Evolutionary conservation across 495 filamentous ascomycete species (phyloP).

Genomic region (Podospora anserina): DNA sequence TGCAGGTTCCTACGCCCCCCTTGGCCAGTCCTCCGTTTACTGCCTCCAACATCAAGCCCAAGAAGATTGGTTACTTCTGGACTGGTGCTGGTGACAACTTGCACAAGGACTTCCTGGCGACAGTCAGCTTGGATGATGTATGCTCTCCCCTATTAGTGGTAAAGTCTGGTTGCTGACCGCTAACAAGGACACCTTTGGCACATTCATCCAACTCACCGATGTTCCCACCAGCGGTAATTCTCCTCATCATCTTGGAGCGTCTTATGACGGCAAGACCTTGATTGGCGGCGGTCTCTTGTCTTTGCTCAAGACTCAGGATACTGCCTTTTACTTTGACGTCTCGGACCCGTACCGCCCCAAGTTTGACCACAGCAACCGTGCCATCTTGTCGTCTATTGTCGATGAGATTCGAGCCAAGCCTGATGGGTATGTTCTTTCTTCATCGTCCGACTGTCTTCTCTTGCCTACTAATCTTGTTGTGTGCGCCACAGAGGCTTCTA

Average conservation of each 20-base stretch:
- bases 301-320: constrained; percentile 60
- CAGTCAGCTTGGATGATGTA: constrained; percentile 59
- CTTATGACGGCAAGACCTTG: constrained; percentile 58
- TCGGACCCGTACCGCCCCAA: constrained; percentile 55
- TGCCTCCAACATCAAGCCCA: constrained; percentile 55
- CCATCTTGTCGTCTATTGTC: constrained; percentile 53
- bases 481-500: constrained; percentile 48
- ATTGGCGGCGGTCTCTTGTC: constrained; percentile 60
- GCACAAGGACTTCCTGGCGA: constrained; percentile 60
- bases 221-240: constrained; percentile 59
- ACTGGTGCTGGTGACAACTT: constrained; percentile 58
- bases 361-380: constrained; percentile 59
- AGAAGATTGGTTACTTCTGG: constrained; percentile 68
- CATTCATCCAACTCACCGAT: constrained; percentile 56
- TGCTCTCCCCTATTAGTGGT: not conserved
- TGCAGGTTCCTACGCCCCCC: constrained; percentile 58
- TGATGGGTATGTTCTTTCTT: constrained; percentile 43
- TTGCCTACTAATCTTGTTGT: not conserved
- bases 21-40: constrained; percentile 53
- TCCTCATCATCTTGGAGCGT: constrained; percentile 59
- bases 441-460: not conserved
- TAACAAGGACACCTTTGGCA: constrained; percentile 55
- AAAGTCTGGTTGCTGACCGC: constrained; percentile 10
- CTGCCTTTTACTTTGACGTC: constrained; percentile 61
- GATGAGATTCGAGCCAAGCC: constrained; percentile 65